Evolutionary conservation across 495 filamentous ascomycete species (phyloP).

Genomic region (Daldinia caldariorum): DNA sequence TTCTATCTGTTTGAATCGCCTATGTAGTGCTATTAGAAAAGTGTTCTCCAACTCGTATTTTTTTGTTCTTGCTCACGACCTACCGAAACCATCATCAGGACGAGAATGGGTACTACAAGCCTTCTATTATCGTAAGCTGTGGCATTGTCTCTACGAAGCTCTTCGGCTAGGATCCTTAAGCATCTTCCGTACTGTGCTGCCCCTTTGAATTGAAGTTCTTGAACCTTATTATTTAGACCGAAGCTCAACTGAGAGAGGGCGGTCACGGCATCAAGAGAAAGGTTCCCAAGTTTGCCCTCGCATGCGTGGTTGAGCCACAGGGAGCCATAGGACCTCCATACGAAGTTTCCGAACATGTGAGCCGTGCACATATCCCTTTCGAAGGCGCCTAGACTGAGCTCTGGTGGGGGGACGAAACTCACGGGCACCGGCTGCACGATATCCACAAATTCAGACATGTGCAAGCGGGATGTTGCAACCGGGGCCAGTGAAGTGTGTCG

Average conservation of each 20-base stretch:
- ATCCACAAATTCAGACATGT: constrained; percentile 18
- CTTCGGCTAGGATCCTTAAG: constrained; percentile 33
- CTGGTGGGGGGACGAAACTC: constrained; percentile 13
- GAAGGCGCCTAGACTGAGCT: constrained; percentile 39
- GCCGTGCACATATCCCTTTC: constrained; percentile 36
- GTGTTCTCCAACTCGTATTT: background rate
- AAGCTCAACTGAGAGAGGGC: constrained; percentile 41
- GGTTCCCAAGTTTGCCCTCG: constrained; percentile 34
- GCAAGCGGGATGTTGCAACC: constrained; percentile 6
- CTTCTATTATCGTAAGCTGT: constrained; percentile 17
- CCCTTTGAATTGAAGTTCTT: constrained; percentile 33
- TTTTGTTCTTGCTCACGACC: background rate
- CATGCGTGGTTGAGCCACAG: constrained; percentile 38
- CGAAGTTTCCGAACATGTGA: constrained; percentile 38
- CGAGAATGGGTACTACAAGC: constrained; percentile 41
- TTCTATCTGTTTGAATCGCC: constrained; percentile 38
- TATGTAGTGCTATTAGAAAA: constrained; percentile 11
- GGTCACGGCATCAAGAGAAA: constrained; percentile 33
- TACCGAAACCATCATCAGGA: constrained; percentile 43
- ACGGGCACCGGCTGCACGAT: background rate
- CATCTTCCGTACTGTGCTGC: constrained; percentile 35
- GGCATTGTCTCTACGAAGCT: constrained; percentile 25
- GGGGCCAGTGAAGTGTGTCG: constrained; percentile 36
- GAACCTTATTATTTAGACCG: constrained; percentile 28
- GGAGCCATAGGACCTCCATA: constrained; percentile 38